These are phyloP conservation scores for Linum tenue DNA, from an alignment of 345 rosid genomes.

Conservation along the genomic window DNA sequence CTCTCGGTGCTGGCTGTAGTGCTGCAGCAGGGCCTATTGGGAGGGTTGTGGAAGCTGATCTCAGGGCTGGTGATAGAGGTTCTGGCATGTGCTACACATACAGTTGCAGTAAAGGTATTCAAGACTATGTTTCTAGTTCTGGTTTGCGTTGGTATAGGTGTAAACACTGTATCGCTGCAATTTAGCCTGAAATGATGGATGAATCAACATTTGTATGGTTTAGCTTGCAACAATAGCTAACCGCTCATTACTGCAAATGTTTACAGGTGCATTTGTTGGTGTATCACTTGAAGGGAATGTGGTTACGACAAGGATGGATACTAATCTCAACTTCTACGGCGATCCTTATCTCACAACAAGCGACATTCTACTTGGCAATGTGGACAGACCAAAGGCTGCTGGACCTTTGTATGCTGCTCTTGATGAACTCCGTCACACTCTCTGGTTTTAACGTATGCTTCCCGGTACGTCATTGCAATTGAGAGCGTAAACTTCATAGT, in stretches of 20 bases:
- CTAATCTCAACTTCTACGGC: constrained; percentile 77
- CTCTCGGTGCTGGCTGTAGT: constrained; percentile 96
- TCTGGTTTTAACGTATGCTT: neutral
- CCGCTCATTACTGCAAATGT: constrained; percentile 3
- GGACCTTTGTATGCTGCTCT: constrained; percentile 74
- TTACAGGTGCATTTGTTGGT: constrained; percentile 90
- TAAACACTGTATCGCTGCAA: neutral
- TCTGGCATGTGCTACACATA: constrained; percentile 91
- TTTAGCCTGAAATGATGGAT: neutral
- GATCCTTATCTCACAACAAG: constrained; percentile 80
- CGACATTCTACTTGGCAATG: constrained; percentile 72
- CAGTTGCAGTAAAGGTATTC: constrained; percentile 88
- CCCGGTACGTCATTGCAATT: too few species aligned
- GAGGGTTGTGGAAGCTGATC: constrained; percentile 92
- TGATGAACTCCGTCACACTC: constrained; percentile 42
- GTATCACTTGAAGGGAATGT: constrained; percentile 88
- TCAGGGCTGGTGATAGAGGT: constrained; percentile 87
- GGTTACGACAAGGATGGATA: constrained; percentile 74
- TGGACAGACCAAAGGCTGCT: constrained; percentile 84
- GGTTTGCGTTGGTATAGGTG: neutral
- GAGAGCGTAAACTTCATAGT: too few species aligned
- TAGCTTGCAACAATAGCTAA: constrained; percentile 3
- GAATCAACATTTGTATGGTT: too few species aligned
- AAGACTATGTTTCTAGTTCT: constrained; percentile 5
- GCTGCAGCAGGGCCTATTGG: constrained; percentile 98